Conservation (phyloP, 306 rosid species). For the Inga oerstediana region DNA sequence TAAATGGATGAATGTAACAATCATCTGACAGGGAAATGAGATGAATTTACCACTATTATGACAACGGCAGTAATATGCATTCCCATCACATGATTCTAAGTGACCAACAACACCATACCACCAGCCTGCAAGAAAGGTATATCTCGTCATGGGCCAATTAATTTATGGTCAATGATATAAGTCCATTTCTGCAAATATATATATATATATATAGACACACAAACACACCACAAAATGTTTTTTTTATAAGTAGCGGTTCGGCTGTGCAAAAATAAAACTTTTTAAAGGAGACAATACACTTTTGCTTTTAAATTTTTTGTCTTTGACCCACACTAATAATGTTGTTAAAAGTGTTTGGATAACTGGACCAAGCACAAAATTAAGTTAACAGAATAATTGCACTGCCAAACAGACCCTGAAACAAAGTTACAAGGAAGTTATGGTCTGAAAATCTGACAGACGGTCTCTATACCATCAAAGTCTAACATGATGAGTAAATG, state of each 20-base stretch:
- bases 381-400: background rate
- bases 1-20: conserved; percentile 28
- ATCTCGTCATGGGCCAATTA: conserved; percentile 32
- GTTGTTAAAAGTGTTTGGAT: background rate
- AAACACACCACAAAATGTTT: background rate
- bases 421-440: background rate
- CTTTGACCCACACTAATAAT: conserved; percentile 5
- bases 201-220: too few relatives aligned
- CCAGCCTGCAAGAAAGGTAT: conserved; percentile 78
- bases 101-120: conserved; percentile 98
- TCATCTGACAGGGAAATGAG: conserved; percentile 33
- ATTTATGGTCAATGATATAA: conserved; percentile 7
- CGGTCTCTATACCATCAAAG: background rate
- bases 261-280: background rate
- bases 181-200: background rate
- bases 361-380: background rate
- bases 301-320: background rate
- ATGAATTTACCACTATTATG: conserved; percentile 72
- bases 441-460: conserved; percentile 5
- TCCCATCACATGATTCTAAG: conserved; percentile 84
- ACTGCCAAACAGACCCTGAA: background rate
- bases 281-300: background rate
- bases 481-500: background rate
- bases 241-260: background rate
- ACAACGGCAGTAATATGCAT: conserved; percentile 73